Conservation (phyloP, 2,329 filamentous ascomycete species). For the Mariannaea sp. region DNA sequence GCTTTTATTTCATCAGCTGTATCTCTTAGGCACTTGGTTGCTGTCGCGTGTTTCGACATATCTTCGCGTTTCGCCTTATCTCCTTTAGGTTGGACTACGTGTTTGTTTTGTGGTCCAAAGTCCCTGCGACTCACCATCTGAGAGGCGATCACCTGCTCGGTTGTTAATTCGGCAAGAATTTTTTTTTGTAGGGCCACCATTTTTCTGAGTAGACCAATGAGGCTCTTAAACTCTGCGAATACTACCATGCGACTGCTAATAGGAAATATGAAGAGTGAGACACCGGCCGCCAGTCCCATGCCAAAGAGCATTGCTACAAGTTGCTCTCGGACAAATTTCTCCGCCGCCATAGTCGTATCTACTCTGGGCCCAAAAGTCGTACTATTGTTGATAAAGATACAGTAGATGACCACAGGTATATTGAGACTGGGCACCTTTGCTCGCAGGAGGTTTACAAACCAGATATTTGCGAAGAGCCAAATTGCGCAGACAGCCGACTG, state of each 20-base stretch:
- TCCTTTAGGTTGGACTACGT: neutral
- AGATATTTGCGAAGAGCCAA: constrained; percentile 24
- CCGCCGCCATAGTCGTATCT: too few relatives aligned
- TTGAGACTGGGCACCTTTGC: constrained; percentile 5
- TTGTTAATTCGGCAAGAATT: constrained; percentile 9
- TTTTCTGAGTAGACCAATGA: constrained; percentile 7
- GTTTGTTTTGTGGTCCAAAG: constrained; percentile 12
- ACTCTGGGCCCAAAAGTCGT: too few relatives aligned
- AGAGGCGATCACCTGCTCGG: constrained; percentile 7
- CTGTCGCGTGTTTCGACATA: constrained; percentile 1
- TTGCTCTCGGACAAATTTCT: too few relatives aligned
- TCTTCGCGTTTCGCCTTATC: neutral
- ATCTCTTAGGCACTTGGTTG: neutral
- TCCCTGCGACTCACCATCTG: too few relatives aligned
- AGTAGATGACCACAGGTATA: constrained; percentile 19
- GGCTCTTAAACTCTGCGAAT: constrained; percentile 14
- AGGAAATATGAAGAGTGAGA: constrained; percentile 19
- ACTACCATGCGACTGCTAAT: constrained; percentile 17
- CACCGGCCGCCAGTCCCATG: constrained; percentile 13
- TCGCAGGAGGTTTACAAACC: neutral
- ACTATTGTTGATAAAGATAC: constrained; percentile 23
- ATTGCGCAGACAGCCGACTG: constrained; percentile 11
- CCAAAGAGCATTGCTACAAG: constrained; percentile 19
- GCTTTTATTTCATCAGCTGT: constrained; percentile 14
- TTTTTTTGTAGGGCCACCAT: too few relatives aligned